Percentiles rank a stretch among this genome's conserved stretches.
phyloP scores from a whole-genome alignment of 495 filamentous ascomycete species.

The Elaphomyces granulatus region DNA sequence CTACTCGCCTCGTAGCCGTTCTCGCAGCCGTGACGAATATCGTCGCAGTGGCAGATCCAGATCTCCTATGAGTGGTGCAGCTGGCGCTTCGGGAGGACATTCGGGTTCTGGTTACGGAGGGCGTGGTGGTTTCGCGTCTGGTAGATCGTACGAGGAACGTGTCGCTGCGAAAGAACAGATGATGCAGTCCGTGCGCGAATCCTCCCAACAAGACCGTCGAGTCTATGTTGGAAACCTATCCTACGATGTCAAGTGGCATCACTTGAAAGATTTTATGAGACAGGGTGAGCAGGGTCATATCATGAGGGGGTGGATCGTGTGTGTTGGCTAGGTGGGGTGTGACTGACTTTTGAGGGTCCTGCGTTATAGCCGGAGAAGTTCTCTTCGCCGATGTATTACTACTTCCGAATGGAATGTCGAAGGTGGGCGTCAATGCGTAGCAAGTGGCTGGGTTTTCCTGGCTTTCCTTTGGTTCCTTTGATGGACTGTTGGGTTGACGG shows the following conservation, averaged over 20 bases:
- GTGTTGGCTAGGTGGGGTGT: constrained; percentile 10
- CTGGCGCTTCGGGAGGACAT: constrained; percentile 53
- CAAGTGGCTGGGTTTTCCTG: constrained; percentile 42
- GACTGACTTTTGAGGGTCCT: constrained; percentile 21
- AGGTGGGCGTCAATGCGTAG: constrained; percentile 96
- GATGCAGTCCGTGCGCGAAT: constrained; percentile 85
- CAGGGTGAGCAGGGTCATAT: constrained; percentile 58
- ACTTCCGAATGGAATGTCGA: constrained; percentile 99
- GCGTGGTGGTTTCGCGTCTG: constrained; percentile 45
- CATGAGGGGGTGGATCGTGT: constrained; percentile 13
- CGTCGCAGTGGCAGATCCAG: constrained; percentile 67
- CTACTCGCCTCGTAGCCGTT: constrained; percentile 86
- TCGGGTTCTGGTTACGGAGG: constrained; percentile 43
- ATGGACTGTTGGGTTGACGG: constrained; percentile 99
- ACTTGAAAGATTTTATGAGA: constrained; percentile 99
- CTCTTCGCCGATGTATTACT: constrained; percentile 98
- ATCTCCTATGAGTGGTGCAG: constrained; percentile 72
- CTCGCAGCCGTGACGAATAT: constrained; percentile 80
- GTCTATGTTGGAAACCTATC: constrained; percentile 99
- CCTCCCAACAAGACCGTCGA: constrained; percentile 93
- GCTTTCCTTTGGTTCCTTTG: constrained; percentile 44
- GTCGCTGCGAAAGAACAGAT: constrained; percentile 78
- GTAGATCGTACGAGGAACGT: constrained; percentile 71
- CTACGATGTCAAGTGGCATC: constrained; percentile 99
- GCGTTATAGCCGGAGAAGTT: constrained; percentile 79